A percentile compares a stretch with the other conserved stretches of the same genome.
These are phyloP conservation scores for Talaromyces verruculosus DNA, from an alignment of 2,329 filamentous ascomycete species.

Conservation along the genomic window DNA sequence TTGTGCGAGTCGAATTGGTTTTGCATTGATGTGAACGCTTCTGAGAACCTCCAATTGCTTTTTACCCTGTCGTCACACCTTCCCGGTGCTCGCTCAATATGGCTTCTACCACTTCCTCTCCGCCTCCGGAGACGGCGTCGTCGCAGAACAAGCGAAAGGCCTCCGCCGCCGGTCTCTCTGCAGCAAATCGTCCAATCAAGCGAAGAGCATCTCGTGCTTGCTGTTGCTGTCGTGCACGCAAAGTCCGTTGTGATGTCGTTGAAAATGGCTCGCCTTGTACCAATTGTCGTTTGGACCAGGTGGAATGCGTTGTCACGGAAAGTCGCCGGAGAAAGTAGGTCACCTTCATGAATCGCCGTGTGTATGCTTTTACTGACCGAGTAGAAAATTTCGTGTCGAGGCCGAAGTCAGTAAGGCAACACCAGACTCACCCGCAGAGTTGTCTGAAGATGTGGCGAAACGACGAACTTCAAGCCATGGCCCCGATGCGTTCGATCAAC, in stretches of 20 bases:
- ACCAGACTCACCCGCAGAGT: slow-evolving; percentile 36
- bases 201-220: slow-evolving; percentile 88
- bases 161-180: slow-evolving; percentile 56
- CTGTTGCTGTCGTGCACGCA: slow-evolving; percentile 81
- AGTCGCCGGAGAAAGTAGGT: slow-evolving; percentile 70
- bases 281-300: slow-evolving; percentile 67
- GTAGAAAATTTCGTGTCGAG: slow-evolving; percentile 45
- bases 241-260: slow-evolving; percentile 91
- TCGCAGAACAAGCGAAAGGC: slow-evolving; percentile 57
- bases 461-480: slow-evolving; percentile 32
- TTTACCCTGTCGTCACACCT: slow-evolving; percentile 11
- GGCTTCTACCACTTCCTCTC: slow-evolving; percentile 12
- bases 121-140: slow-evolving; percentile 29
- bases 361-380: slow-evolving; percentile 12
- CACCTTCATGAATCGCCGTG: not conserved
- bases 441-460: slow-evolving; percentile 36
- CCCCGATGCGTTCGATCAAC: slow-evolving; percentile 29
- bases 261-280: slow-evolving; percentile 81
- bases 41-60: not conserved
- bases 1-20: not conserved
- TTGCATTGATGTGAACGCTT: slow-evolving; percentile 4
- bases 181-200: slow-evolving; percentile 64
- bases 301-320: slow-evolving; percentile 64
- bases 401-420: slow-evolving; percentile 37
- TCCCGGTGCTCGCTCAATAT: not conserved